Evolutionary conservation across 2,329 filamentous ascomycete species (phyloP), one percentile per base, ranked within the genome.

Genomic region (Fusarium siculi): DNA sequence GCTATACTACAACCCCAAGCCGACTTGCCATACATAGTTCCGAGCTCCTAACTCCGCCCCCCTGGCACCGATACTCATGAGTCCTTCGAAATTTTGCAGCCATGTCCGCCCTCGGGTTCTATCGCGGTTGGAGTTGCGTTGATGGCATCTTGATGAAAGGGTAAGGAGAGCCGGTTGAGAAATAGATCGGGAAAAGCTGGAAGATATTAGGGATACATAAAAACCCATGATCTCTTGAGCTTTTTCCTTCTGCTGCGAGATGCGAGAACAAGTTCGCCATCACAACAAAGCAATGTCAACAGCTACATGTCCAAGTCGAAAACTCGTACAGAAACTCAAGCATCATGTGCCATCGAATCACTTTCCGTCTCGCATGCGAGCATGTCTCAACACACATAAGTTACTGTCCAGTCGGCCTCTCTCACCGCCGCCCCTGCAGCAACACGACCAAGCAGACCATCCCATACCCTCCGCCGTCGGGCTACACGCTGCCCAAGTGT

Each of bases 351-450:
- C 85, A 85, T 73, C 84, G 86, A 68, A 82, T 84, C 58, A 84
- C 82, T 52, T 87, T 87, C 77, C 86, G 84, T 39, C 81, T 88
- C 58, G 82, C 84, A 50, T 88, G 87, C 77, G 85, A 87, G 78
- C 86, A 88, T 76, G 81, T 87, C 73, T 81, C 82, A 66, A 85
- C 82, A 21, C 79, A 83, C 63, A 83, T 81, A 40, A 79, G 81
- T 63, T 86, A 85, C 80, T 88, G 86, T 72, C 70, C 82, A 19
- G 80, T 83, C n/a, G 84, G 84, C 11, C 77, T 81, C 36, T 66
- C 80, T 47, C 70, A 75, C n/a, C 81, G 79, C 66, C 81, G 76
- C 68, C 81, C 83, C 16, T 88, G 87, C 80, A 82, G 76, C 64
- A 83, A 81, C 73, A 80, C 85, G 46, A 83, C 82, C 56, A 81